Conservation (phyloP, 2,329 filamentous ascomycete genomes). For the Parastagonospora avenae region DNA sequence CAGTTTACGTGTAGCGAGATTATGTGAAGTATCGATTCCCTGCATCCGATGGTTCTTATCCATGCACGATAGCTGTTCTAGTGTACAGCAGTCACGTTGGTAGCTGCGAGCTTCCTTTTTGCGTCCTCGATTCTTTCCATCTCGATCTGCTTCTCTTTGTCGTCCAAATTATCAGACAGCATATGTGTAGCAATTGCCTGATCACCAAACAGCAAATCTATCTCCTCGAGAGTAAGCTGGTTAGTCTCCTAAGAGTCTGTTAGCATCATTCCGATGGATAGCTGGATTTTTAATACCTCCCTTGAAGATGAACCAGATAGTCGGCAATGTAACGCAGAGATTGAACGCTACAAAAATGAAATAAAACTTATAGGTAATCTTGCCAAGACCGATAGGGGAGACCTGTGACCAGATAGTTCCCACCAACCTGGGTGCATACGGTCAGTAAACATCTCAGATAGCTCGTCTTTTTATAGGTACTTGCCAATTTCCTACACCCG, state of each 20-base stretch:
- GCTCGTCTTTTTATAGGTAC: too few relatives aligned
- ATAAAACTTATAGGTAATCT: conserved; percentile 61
- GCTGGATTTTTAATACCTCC: conserved; percentile 13
- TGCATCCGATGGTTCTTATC: too few relatives aligned
- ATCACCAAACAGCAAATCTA: conserved; percentile 63
- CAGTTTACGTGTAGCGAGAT: too few relatives aligned
- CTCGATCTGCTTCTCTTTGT: conserved; percentile 30
- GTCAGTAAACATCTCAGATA: too few relatives aligned
- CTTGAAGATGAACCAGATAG: conserved; percentile 59
- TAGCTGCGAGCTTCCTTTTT: conserved; percentile 19
- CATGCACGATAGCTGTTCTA: neutral
- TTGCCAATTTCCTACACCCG: conserved; percentile 62
- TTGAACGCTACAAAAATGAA: conserved; percentile 63
- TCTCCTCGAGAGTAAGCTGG: conserved; percentile 60
- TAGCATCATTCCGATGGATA: neutral
- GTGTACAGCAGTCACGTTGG: conserved; percentile 18
- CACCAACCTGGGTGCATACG: conserved; percentile 43
- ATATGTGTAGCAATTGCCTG: conserved; percentile 50
- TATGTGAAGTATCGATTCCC: too few relatives aligned
- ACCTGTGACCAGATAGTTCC: conserved; percentile 65
- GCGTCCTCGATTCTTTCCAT: conserved; percentile 27
- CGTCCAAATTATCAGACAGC: conserved; percentile 51
- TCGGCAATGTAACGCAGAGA: conserved; percentile 50
- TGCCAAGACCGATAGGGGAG: conserved; percentile 57
- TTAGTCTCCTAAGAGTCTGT: conserved; percentile 39